These are phyloP conservation scores for Wallacemonas sp. DNA, from an alignment of 208 protist species.

Conservation along the genomic window DNA sequence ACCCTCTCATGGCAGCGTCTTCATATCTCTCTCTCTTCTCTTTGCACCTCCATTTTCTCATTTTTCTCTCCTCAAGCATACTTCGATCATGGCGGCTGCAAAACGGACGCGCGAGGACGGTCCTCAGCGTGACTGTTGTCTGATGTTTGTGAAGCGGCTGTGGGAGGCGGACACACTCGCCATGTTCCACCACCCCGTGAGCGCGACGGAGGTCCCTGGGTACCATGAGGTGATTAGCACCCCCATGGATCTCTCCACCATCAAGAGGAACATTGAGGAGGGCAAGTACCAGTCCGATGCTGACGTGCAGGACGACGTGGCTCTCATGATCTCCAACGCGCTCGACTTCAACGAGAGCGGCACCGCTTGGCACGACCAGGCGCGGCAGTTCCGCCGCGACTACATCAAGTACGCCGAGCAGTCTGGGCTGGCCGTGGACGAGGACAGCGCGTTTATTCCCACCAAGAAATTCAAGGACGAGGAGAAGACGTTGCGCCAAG, in stretches of 20 bases:
- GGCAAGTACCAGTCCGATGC: slow-evolving; percentile 63
- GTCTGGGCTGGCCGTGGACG: slow-evolving; percentile 57
- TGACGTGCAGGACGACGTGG: slow-evolving; percentile 80
- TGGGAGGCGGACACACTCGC: slow-evolving; percentile 76
- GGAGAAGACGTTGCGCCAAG: slow-evolving; percentile 78
- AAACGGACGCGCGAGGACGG: slow-evolving; percentile 39
- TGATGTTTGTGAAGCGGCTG: slow-evolving; percentile 65
- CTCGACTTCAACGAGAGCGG: slow-evolving; percentile 84
- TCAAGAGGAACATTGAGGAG: slow-evolving; percentile 61
- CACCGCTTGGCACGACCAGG: slow-evolving; percentile 60
- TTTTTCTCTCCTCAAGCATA: background rate
- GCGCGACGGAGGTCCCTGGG: slow-evolving; percentile 67
- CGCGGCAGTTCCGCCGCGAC: slow-evolving; percentile 53
- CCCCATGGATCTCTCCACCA: slow-evolving; percentile 86
- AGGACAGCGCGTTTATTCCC: slow-evolving; percentile 81
- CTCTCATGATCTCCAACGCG: slow-evolving; percentile 87
- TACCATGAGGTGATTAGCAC: slow-evolving; percentile 67
- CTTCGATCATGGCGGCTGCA: slow-evolving; percentile 17
- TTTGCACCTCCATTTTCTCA: background rate
- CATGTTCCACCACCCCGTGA: slow-evolving; percentile 91
- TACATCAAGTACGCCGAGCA: slow-evolving; percentile 56
- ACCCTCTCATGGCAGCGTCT: background rate
- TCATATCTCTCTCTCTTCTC: background rate
- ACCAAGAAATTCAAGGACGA: slow-evolving; percentile 69
- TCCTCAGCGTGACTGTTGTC: slow-evolving; percentile 61